These are phyloP conservation scores for Saksenaea oblongispora DNA, from an alignment of 371 early-diverging fungal species.

Conservation along the genomic window DNA sequence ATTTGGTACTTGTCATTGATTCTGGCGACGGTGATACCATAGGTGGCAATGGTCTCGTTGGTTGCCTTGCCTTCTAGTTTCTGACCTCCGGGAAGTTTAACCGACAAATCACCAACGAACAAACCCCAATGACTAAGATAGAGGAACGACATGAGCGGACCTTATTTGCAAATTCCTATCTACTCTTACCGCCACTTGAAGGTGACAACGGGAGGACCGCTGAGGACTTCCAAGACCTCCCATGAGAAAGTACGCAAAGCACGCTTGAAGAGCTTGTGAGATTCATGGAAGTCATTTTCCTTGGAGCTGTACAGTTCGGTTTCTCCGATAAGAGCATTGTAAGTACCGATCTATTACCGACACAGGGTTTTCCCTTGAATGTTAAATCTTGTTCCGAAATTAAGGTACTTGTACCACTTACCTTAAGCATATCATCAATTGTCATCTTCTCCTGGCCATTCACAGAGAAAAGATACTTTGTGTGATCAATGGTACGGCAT, in stretches of 20 bases:
- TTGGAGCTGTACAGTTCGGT: constrained; percentile 54
- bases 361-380: neutral
- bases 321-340: constrained; percentile 59
- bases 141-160: neutral
- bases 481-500: constrained; percentile 49
- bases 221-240: constrained; percentile 55
- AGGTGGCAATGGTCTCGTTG: constrained; percentile 43
- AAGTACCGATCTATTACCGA: constrained; percentile 46
- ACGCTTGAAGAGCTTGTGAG: constrained; percentile 56
- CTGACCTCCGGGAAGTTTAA: constrained; percentile 38
- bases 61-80: constrained; percentile 46
- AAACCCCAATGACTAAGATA: constrained; percentile 45
- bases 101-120: constrained; percentile 44
- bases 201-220: constrained; percentile 51
- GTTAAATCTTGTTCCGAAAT: neutral
- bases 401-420: constrained; percentile 6
- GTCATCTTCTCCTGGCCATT: constrained; percentile 44
- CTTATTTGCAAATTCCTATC: neutral
- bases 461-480: constrained; percentile 50
- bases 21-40: constrained; percentile 50
- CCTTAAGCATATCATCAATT: constrained; percentile 51
- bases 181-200: constrained; percentile 50
- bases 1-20: constrained; percentile 50
- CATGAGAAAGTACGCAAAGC: constrained; percentile 50
- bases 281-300: constrained; percentile 51